phyloP scores from a whole-genome alignment of 2,329 filamentous ascomycete species.

The Ophiostoma ips region DNA sequence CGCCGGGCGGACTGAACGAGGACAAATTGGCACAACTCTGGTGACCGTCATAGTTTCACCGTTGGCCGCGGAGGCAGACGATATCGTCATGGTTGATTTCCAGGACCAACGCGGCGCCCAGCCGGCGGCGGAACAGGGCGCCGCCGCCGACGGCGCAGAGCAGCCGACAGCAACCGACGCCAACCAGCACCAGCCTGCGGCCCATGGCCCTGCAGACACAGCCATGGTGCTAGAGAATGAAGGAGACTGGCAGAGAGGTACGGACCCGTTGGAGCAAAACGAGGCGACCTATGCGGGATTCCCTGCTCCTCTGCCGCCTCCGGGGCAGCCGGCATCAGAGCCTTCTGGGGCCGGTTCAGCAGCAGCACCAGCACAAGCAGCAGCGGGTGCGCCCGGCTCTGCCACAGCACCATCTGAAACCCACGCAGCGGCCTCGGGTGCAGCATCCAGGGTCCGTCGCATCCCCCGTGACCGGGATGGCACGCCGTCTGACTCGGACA shows the following conservation, averaged over 20 bases:
- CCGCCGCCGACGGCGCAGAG: background rate
- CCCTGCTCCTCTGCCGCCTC: slow-evolving; percentile 50
- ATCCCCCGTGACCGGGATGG: slow-evolving; percentile 38
- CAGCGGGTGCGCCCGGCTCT: background rate
- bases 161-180: background rate
- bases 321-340: slow-evolving; percentile 23
- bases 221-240: slow-evolving; percentile 45
- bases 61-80: slow-evolving; percentile 22
- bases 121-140: slow-evolving; percentile 27
- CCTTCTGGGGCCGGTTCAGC: background rate
- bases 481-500: slow-evolving; percentile 61
- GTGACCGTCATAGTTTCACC: background rate
- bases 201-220: slow-evolving; percentile 23
- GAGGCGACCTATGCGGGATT: slow-evolving; percentile 70
- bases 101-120: slow-evolving; percentile 16
- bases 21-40: background rate
- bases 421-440: background rate
- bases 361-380: too few species aligned
- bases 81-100: slow-evolving; percentile 45
- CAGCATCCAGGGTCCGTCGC: background rate
- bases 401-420: background rate
- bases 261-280: slow-evolving; percentile 56
- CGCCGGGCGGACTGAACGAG: too few species aligned
- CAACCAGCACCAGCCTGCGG: background rate
- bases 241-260: slow-evolving; percentile 24